phyloP scores from a whole-genome alignment of 2,329 filamentous ascomycete species.

The Fusarium sp. region DNA sequence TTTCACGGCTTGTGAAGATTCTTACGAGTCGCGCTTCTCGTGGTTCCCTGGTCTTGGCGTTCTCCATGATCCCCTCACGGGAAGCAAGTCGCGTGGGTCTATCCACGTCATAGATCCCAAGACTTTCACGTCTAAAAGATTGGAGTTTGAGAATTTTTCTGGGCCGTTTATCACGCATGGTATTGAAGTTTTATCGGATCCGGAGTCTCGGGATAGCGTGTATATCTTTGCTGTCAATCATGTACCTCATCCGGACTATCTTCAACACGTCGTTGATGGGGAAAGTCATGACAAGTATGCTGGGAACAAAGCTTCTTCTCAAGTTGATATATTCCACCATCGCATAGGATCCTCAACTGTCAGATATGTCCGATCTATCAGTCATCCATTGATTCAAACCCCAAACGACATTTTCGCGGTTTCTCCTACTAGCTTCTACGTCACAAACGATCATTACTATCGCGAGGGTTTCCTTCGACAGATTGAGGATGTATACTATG shows the following conservation, averaged over 20 bases:
- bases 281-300: constrained; percentile 41
- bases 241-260: constrained; percentile 61
- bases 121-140: constrained; percentile 23
- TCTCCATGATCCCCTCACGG: constrained; percentile 57
- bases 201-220: constrained; percentile 55
- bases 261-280: constrained; percentile 2
- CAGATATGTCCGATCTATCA: constrained; percentile 65
- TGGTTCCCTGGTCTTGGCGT: constrained; percentile 66
- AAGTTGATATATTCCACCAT: constrained; percentile 70
- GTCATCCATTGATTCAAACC: constrained; percentile 65
- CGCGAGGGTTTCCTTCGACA: constrained; percentile 60
- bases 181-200: constrained; percentile 69
- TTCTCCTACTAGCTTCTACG: constrained; percentile 63
- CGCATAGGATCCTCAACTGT: constrained; percentile 56
- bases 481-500: constrained; percentile 60
- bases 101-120: constrained; percentile 67
- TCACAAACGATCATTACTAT: constrained; percentile 72
- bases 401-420: constrained; percentile 69
- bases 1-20: constrained; percentile 69
- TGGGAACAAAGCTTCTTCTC: constrained; percentile 59
- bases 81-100: constrained; percentile 55
- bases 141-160: constrained; percentile 64
- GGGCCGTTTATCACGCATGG: constrained; percentile 70
- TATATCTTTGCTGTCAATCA: constrained; percentile 74
- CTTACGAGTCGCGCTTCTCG: constrained; percentile 54